These are phyloP conservation scores for Rhodosporidiobolus odoratus DNA, from an alignment of 768 basidiomycete species.

Conservation along the genomic window DNA sequence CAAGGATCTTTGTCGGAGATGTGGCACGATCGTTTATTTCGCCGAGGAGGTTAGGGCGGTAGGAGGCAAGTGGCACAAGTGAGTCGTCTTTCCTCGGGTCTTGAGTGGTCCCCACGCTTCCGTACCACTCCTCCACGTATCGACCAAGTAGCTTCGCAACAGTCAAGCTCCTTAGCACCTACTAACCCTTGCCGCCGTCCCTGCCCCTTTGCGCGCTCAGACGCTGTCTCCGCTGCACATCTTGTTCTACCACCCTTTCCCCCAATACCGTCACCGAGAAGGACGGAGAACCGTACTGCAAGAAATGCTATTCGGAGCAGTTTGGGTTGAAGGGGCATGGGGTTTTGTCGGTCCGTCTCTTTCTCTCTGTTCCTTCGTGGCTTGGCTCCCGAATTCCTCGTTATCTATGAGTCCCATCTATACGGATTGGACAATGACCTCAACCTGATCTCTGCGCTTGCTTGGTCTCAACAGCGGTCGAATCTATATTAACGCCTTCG, in stretches of 20 bases:
- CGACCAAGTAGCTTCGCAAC: background rate
- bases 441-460: no score
- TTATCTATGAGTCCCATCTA: no score
- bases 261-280: constrained; percentile 21
- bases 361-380: background rate
- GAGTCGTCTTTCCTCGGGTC: background rate
- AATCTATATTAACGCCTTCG: no score
- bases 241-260: constrained; percentile 34
- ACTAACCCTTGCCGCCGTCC: background rate
- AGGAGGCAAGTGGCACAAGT: constrained; percentile 36
- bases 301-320: constrained; percentile 33
- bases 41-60: constrained; percentile 35
- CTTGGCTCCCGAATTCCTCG: no score
- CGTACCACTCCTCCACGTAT: background rate
- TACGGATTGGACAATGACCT: no score
- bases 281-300: constrained; percentile 35
- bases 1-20: constrained; percentile 31
- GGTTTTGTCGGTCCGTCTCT: constrained; percentile 20
- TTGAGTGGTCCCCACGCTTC: background rate
- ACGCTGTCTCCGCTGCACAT: constrained; percentile 37
- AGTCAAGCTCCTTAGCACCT: background rate
- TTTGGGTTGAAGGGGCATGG: constrained; percentile 29
- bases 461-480: no score
- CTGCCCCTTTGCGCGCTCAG: constrained; percentile 7
- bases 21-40: constrained; percentile 34